A percentile compares a stretch with the other conserved stretches of the same genome.
Conservation (phyloP, 2,329 filamentous ascomycete species). For the Cryphonectria parasitica region DNA sequence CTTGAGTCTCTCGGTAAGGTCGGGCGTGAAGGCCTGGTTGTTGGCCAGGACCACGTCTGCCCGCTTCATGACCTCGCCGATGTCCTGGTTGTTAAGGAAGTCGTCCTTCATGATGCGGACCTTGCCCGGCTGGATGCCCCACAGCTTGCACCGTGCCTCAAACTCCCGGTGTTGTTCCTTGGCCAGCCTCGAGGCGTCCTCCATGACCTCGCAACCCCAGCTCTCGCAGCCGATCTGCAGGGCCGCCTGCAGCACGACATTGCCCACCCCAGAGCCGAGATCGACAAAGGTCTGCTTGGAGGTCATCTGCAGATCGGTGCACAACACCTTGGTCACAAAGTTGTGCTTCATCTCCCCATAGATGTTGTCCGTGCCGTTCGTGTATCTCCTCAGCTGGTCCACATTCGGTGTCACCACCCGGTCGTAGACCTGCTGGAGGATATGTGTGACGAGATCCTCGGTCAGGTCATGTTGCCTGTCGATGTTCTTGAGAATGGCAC, state of each 20-base stretch:
- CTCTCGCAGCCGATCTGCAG: slow-evolving; percentile 92
- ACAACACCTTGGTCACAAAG: slow-evolving; percentile 82
- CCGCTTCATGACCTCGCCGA: slow-evolving; percentile 73
- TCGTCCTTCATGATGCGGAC: slow-evolving; percentile 83
- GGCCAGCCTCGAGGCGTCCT: slow-evolving; percentile 82
- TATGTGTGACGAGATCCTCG: slow-evolving; percentile 74
- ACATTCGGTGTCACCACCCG: slow-evolving; percentile 90
- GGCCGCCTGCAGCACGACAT: slow-evolving; percentile 91
- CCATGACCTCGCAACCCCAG: slow-evolving; percentile 97
- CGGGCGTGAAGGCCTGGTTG: slow-evolving; percentile 92
- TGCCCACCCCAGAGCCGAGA: slow-evolving; percentile 92
- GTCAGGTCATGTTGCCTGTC: slow-evolving; percentile 70
- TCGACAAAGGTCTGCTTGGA: slow-evolving; percentile 90
- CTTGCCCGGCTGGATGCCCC: slow-evolving; percentile 80
- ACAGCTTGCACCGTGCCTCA: slow-evolving; percentile 79
- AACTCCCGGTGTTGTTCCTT: slow-evolving; percentile 83
- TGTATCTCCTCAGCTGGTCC: slow-evolving; percentile 80
- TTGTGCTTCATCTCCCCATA: slow-evolving; percentile 90
- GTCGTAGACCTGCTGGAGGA: slow-evolving; percentile 86
- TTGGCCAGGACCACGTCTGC: slow-evolving; percentile 98
- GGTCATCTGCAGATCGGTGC: slow-evolving; percentile 73
- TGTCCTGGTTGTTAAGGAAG: slow-evolving; percentile 74
- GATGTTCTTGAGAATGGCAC: slow-evolving; percentile 73
- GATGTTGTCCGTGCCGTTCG: slow-evolving; percentile 89
- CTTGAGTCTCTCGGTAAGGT: slow-evolving; percentile 82